These are phyloP conservation scores for Chalciporus chontae DNA, from an alignment of 768 basidiomycete species.

Conservation along the genomic window DNA sequence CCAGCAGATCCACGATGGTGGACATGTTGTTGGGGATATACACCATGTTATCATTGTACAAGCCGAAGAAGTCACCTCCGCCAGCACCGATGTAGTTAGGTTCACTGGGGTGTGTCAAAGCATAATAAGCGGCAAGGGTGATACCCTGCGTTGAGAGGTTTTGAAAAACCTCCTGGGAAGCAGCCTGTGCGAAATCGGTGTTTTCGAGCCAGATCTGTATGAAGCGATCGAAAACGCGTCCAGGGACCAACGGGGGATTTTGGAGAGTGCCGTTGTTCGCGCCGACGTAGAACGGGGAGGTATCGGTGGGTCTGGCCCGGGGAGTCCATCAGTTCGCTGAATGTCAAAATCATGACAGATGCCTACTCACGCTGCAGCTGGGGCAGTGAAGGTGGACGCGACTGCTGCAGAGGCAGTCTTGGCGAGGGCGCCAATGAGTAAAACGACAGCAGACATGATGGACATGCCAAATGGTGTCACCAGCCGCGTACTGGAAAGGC, in stretches of 20 bases:
- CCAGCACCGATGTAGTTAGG: slow-evolving; percentile 52
- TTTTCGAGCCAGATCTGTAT: slow-evolving; percentile 59
- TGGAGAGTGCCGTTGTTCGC: slow-evolving; percentile 39
- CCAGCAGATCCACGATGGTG: slow-evolving; percentile 56
- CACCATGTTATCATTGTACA: slow-evolving; percentile 39
- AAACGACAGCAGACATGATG: slow-evolving; percentile 9
- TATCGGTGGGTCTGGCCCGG: slow-evolving; percentile 24
- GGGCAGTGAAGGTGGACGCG: slow-evolving; percentile 19
- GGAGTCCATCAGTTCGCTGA: neutral
- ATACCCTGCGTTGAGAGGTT: slow-evolving; percentile 49
- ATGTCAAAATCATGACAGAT: neutral
- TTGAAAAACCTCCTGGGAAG: slow-evolving; percentile 23
- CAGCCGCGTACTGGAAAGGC: neutral
- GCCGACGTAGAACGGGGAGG: slow-evolving; percentile 38
- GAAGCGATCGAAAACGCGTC: slow-evolving; percentile 43
- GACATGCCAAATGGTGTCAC: neutral
- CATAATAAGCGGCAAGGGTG: slow-evolving; percentile 43
- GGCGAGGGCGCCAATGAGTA: slow-evolving; percentile 16
- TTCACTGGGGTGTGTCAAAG: slow-evolving; percentile 53
- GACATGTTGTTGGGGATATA: slow-evolving; percentile 45
- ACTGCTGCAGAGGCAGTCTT: slow-evolving; percentile 14
- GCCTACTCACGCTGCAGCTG: slow-evolving; percentile 20
- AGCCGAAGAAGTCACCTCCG: slow-evolving; percentile 52
- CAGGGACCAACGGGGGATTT: slow-evolving; percentile 34
- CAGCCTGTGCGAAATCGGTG: slow-evolving; percentile 42